These are phyloP conservation scores for Chamaecyparis obtusa DNA, from an alignment of 75 land plant species.

Conservation along the genomic window DNA sequence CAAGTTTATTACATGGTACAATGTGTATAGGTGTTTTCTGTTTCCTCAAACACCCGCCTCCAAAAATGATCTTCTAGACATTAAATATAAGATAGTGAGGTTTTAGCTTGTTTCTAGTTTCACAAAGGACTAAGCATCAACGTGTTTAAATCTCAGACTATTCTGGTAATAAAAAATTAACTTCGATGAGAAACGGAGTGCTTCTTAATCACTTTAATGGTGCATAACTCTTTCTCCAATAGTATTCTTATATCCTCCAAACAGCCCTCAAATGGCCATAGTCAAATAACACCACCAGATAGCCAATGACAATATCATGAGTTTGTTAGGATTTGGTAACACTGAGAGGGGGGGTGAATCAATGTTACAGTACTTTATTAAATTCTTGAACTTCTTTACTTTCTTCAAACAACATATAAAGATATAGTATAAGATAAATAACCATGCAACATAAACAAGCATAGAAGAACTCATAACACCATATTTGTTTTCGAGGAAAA, in stretches of 20 bases:
- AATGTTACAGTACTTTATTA: too few species aligned
- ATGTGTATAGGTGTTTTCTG: neutral
- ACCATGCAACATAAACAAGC: too few species aligned
- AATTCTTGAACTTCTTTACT: too few species aligned
- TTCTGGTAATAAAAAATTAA: neutral
- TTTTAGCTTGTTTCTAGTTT: neutral
- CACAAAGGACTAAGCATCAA: neutral
- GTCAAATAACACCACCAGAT: neutral
- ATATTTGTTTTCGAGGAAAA: too few species aligned
- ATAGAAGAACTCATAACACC: too few species aligned
- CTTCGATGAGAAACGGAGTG: neutral
- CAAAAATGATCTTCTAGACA: neutral
- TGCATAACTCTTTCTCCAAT: neutral
- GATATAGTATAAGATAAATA: too few species aligned
- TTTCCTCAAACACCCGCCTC: neutral
- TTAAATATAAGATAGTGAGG: neutral
- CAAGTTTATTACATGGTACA: neutral
- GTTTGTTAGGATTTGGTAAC: too few species aligned
- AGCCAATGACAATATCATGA: neutral
- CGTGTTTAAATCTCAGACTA: neutral
- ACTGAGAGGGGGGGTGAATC: too few species aligned
- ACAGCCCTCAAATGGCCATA: neutral
- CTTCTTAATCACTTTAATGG: neutral
- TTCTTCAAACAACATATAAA: too few species aligned
- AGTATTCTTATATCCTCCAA: neutral